Conservation (phyloP, 2,329 filamentous ascomycete species). For the Claviceps quebecensis region DNA sequence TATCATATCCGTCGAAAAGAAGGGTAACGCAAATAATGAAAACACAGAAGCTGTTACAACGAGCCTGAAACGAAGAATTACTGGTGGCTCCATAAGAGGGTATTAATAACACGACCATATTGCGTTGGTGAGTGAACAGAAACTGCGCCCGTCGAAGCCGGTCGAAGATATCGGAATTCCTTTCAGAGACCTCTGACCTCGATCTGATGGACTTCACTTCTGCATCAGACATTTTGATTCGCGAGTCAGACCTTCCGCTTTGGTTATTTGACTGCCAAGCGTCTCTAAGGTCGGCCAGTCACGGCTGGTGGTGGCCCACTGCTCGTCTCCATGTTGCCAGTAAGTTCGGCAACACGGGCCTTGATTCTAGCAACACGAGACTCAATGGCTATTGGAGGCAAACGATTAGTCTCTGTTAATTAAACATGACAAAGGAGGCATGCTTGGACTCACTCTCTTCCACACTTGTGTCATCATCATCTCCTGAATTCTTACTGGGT, state of each 20-base stretch:
- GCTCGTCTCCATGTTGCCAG: slow-evolving; percentile 60
- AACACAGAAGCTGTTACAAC: slow-evolving; percentile 6
- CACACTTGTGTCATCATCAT: slow-evolving; percentile 79
- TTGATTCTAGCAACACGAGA: slow-evolving; percentile 95
- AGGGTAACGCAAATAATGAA: slow-evolving; percentile 5
- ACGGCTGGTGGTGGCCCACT: slow-evolving; percentile 19
- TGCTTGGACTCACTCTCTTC: slow-evolving; percentile 65
- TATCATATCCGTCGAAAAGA: slow-evolving; percentile 13
- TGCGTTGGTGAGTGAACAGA: background rate
- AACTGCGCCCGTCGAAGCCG: background rate
- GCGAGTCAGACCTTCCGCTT: too few species aligned
- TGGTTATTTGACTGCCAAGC: slow-evolving; percentile 4
- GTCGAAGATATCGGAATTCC: background rate
- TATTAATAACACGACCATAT: background rate
- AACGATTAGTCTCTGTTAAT: slow-evolving; percentile 10
- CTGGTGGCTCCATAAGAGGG: background rate
- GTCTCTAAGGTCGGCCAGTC: slow-evolving; percentile 11
- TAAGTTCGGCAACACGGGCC: slow-evolving; percentile 87
- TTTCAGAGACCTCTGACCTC: background rate
- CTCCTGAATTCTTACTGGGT: slow-evolving; percentile 43
- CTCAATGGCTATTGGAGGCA: slow-evolving; percentile 60
- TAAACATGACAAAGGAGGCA: background rate
- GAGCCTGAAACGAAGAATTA: slow-evolving; percentile 3
- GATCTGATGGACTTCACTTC: background rate
- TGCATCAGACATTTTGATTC: background rate